Percentiles rank a stretch among this genome's conserved stretches.
Evolutionary conservation across 2,329 filamentous ascomycete species (phyloP).

Genomic region (Neopestalotiopsis sp.): DNA sequence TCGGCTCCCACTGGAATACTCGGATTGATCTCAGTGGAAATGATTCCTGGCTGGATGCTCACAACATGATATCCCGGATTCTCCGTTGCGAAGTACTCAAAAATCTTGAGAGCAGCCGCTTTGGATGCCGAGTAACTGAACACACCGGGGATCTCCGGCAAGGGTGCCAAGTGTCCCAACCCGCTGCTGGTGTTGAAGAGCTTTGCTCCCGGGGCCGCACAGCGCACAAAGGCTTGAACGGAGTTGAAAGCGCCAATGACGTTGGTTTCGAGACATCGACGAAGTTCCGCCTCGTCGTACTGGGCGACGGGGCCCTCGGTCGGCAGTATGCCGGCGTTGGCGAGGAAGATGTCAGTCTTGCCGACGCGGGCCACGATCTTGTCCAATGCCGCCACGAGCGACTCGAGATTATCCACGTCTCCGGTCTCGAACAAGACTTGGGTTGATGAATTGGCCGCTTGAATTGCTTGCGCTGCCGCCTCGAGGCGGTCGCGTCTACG

Average conservation of each 20-base stretch:
- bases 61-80: conserved; percentile 44
- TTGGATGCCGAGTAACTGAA: neutral
- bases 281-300: neutral
- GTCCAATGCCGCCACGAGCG: conserved; percentile 39
- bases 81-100: conserved; percentile 39
- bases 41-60: conserved; percentile 49
- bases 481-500: conserved; percentile 41
- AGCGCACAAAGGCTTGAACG: neutral
- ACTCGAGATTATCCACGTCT: conserved; percentile 37
- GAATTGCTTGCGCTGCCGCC: conserved; percentile 39
- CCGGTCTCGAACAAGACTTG: conserved; percentile 35
- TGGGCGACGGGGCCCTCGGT: neutral
- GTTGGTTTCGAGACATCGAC: neutral
- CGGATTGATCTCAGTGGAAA: conserved; percentile 33
- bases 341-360: conserved; percentile 46
- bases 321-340: conserved; percentile 37
- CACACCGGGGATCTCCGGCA: neutral
- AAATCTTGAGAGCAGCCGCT: neutral
- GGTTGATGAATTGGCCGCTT: conserved; percentile 38
- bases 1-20: neutral
- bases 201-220: neutral
- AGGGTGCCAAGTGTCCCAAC: neutral
- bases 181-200: neutral
- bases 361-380: conserved; percentile 32
- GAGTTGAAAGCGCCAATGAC: neutral